Conservation (phyloP, 2,329 filamentous ascomycete species). For the Penicillium sp. region DNA sequence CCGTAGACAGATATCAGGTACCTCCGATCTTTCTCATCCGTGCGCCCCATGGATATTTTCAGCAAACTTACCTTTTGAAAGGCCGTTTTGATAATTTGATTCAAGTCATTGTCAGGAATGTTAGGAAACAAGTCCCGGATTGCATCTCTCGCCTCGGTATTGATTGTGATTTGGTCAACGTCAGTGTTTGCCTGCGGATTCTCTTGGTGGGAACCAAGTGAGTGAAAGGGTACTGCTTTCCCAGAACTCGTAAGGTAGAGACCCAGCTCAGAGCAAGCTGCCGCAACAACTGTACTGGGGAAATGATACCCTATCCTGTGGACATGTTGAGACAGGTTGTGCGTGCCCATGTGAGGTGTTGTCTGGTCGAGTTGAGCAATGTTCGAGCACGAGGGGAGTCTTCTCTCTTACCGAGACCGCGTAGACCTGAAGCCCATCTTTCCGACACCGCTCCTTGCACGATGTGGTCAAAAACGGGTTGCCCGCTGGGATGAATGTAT, state of each 20-base stretch:
- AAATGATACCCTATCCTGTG: conserved; percentile 66
- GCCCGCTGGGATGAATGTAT: conserved; percentile 62
- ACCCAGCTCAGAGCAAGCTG: conserved; percentile 55
- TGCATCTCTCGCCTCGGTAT: conserved; percentile 60
- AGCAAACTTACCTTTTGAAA: conserved; percentile 56
- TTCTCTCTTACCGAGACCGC: conserved; percentile 60
- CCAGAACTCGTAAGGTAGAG: conserved; percentile 50
- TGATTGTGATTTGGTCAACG: conserved; percentile 49
- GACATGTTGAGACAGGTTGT: conserved; percentile 61
- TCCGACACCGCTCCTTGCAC: conserved; percentile 62
- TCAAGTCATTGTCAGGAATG: conserved; percentile 60
- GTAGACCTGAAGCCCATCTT: conserved; percentile 56
- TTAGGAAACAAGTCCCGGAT: conserved; percentile 65
- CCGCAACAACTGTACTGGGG: conserved; percentile 59
- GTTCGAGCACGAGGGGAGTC: conserved; percentile 5
- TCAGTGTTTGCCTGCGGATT: conserved; percentile 33
- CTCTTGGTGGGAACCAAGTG: conserved; percentile 28
- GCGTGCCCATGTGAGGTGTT: conserved; percentile 52
- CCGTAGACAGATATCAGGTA: conserved; percentile 20
- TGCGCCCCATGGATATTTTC: background rate
- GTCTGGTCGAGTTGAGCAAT: conserved; percentile 42
- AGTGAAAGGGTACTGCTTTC: conserved; percentile 47
- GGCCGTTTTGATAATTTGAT: conserved; percentile 61
- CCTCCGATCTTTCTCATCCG: conserved; percentile 7
- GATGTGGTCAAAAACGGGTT: conserved; percentile 61